Conservation (phyloP, 805 yeast species). For the Kodamaea hsintzibuensis region DNA sequence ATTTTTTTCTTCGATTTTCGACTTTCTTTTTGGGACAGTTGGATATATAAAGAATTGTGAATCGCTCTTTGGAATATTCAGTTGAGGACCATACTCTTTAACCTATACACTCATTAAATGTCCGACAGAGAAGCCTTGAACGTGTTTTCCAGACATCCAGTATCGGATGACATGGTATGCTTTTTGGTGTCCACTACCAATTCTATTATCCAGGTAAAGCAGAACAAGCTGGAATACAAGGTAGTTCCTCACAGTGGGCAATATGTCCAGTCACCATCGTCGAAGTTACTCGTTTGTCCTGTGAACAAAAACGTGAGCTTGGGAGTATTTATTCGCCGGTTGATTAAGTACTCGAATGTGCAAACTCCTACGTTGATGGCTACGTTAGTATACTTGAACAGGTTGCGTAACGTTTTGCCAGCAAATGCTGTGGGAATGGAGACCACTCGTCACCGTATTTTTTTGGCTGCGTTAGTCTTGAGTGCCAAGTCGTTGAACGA, state of each 20-base stretch:
- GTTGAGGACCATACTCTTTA: background rate
- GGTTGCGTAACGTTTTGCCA: conserved; percentile 76
- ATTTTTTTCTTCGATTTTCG: background rate
- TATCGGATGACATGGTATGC: conserved; percentile 56
- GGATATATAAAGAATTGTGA: background rate
- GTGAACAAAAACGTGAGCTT: conserved; percentile 34
- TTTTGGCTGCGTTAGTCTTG: conserved; percentile 81
- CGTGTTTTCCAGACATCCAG: conserved; percentile 56
- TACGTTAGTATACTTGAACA: conserved; percentile 77
- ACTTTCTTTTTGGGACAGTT: background rate
- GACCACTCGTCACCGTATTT: conserved; percentile 90
- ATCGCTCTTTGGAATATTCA: background rate
- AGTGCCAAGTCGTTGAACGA: conserved; percentile 95
- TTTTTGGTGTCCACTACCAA: conserved; percentile 59
- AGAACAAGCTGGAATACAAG: conserved; percentile 22
- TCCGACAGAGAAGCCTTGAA: conserved; percentile 48
- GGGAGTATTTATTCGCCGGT: conserved; percentile 63
- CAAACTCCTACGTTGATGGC: conserved; percentile 96
- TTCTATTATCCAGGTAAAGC: conserved; percentile 52
- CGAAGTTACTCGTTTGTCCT: conserved; percentile 25
- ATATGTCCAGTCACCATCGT: conserved; percentile 5
- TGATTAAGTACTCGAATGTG: conserved; percentile 82
- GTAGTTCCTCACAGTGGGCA: conserved; percentile 35
- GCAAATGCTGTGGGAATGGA: conserved; percentile 88
- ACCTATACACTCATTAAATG: conserved; percentile 15